Conservation (phyloP, 768 basidiomycete genomes). For the Trametes coccinea region DNA sequence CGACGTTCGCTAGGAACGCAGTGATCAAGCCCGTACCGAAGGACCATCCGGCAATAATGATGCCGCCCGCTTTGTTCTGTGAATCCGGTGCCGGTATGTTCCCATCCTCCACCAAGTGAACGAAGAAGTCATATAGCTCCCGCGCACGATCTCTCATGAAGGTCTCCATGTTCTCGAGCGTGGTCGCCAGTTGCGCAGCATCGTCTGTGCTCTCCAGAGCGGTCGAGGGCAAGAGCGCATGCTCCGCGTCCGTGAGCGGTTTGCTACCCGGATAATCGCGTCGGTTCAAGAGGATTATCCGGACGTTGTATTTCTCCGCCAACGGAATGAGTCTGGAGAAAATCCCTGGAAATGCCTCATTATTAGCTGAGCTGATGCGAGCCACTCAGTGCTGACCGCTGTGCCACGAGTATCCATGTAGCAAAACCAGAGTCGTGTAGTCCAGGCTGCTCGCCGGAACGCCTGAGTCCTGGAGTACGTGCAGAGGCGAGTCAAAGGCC, state of each 20-base stretch:
- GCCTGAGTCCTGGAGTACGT: constrained; percentile 24
- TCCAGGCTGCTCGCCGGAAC: constrained; percentile 10
- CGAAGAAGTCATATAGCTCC: constrained; percentile 10
- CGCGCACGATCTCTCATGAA: constrained; percentile 14
- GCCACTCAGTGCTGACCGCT: constrained; percentile 16
- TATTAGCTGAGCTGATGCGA: not conserved
- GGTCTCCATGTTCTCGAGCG: not conserved
- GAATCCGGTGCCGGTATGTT: not conserved
- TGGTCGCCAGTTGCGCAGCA: not conserved
- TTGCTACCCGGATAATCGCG: constrained; percentile 29
- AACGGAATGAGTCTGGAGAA: constrained; percentile 17
- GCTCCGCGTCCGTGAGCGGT: constrained; percentile 21
- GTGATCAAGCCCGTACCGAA: constrained; percentile 9
- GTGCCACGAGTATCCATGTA: constrained; percentile 26
- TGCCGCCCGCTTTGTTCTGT: constrained; percentile 8
- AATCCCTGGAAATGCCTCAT: not conserved
- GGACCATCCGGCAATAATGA: constrained; percentile 22
- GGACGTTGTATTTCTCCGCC: constrained; percentile 19
- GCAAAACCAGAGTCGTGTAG: constrained; percentile 26
- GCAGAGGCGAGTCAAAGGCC: not conserved
- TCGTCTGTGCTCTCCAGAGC: not conserved
- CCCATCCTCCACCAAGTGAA: not conserved
- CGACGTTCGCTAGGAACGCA: constrained; percentile 18
- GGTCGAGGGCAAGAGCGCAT: not conserved
- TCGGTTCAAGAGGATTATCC: constrained; percentile 28